A percentile compares a stretch with the other conserved stretches of the same genome.
Conservation (phyloP, 306 rosid species). For the Vigna trinervia region DNA sequence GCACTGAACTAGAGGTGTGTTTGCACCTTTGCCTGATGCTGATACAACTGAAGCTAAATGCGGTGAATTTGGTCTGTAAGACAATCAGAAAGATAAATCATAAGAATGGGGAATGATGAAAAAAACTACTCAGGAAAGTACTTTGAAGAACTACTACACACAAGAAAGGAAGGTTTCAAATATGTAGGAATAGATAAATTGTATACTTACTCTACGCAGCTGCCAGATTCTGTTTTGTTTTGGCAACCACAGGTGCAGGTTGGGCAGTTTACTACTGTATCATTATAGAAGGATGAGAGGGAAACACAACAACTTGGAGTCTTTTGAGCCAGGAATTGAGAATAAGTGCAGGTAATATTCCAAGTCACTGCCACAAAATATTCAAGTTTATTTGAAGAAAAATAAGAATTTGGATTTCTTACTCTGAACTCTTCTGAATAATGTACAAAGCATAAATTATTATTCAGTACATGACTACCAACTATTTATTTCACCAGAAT, state of each 20-base stretch:
- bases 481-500: slow-evolving; percentile 17
- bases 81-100: slow-evolving; percentile 35
- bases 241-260: slow-evolving; percentile 96
- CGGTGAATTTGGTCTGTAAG: slow-evolving; percentile 68
- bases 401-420: slow-evolving; percentile 12
- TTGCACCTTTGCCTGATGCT: slow-evolving; percentile 56
- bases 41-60: slow-evolving; percentile 79
- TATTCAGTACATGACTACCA: background rate
- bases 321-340: slow-evolving; percentile 97
- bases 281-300: slow-evolving; percentile 94
- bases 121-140: slow-evolving; percentile 9
- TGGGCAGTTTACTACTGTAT: slow-evolving; percentile 90
- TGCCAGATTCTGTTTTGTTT: slow-evolving; percentile 67
- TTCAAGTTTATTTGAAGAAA: slow-evolving; percentile 34
- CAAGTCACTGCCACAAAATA: slow-evolving; percentile 87
- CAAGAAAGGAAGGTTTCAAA: background rate
- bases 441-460: slow-evolving; percentile 21
- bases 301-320: slow-evolving; percentile 98
- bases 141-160: background rate
- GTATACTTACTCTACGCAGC: slow-evolving; percentile 82
- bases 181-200: slow-evolving; percentile 25
- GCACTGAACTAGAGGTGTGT: slow-evolving; percentile 82
- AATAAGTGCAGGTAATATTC: slow-evolving; percentile 95
- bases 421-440: background rate
- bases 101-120: background rate